Evolutionary conservation across 78 protist genomes (phyloP), one percentile per base, ranked within the genome.

Genomic region (Pigoraptor vietnamica): DNA sequence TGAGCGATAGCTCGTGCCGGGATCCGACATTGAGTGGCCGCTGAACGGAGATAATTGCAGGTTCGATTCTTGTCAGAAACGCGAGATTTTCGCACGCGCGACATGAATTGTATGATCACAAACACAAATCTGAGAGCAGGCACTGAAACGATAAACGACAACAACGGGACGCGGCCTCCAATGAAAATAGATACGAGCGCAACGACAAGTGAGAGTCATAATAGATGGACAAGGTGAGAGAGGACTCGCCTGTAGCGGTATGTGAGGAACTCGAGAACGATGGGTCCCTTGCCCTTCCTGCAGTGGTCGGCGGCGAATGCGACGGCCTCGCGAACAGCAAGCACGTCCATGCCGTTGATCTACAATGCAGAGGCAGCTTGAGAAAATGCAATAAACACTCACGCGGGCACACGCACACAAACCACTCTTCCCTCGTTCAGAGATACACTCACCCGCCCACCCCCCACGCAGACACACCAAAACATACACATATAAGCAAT

Each of bases 1-100:
- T 1, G 95, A 37, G 1, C 98, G 97, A 96, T 97, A 98, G 19
- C 95, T 87, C 86, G 95, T 95, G 90, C 98, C 99, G 38, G 99
- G 99, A 94, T 98, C 99, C 81, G 98, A 95, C 99, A 98, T 98
- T 37, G 97, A 94, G 97, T 98, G 99, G 82, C 99, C 99, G n/a
- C 93, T n/a, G n/a, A n/a, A n/a, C n/a, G n/a, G n/a, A n/a, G n/a
- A n/a, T n/a, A n/a, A n/a, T n/a, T n/a, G n/a, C n/a, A n/a, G n/a
- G n/a, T n/a, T n/a, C n/a, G n/a, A n/a, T n/a, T n/a, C n/a, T n/a
- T n/a, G n/a, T n/a, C n/a, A n/a, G n/a, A n/a, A n/a, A n/a, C n/a
- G n/a, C n/a, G n/a, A n/a, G n/a, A n/a, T n/a, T n/a, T n/a, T n/a
- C n/a, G n/a, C n/a, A n/a, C n/a, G n/a, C n/a, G n/a, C n/a, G n/a